Conservation (phyloP, 2,329 filamentous ascomycete species). For the Neonectria neomacrospora region DNA sequence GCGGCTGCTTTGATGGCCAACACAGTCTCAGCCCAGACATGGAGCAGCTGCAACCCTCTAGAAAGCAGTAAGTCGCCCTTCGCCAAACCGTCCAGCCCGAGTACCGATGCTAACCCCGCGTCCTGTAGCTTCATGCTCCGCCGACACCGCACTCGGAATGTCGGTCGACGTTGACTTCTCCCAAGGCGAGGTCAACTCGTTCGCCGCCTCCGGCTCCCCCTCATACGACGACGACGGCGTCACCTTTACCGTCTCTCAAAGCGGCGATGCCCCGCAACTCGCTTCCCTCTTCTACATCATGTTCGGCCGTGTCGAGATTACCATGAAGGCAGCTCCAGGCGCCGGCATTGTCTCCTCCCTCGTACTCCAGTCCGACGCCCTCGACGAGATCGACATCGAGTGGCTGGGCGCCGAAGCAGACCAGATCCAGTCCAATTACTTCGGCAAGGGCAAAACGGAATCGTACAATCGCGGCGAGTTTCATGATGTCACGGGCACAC, state of each 20-base stretch:
- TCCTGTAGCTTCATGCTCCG: conserved; percentile 68
- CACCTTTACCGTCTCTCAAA: conserved; percentile 79
- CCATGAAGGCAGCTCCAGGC: conserved; percentile 86
- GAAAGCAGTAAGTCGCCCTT: conserved; percentile 46
- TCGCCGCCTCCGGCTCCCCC: conserved; percentile 75
- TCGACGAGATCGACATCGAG: conserved; percentile 98
- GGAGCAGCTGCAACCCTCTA: conserved; percentile 54
- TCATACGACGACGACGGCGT: conserved; percentile 82
- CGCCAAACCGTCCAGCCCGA: background rate
- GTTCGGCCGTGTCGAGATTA: conserved; percentile 92
- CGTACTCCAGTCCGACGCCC: conserved; percentile 87
- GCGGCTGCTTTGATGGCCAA: conserved; percentile 40
- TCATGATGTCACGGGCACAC: conserved; percentile 75
- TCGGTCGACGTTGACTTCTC: conserved; percentile 88
- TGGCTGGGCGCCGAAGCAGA: conserved; percentile 84
- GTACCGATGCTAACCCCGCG: conserved; percentile 14
- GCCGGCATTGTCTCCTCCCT: conserved; percentile 93
- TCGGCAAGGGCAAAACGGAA: conserved; percentile 88
- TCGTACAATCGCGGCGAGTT: conserved; percentile 90
- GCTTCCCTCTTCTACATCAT: conserved; percentile 97
- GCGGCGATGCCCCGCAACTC: conserved; percentile 87
- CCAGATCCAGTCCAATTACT: conserved; percentile 97
- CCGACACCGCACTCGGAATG: conserved; percentile 84
- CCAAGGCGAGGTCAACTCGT: conserved; percentile 80
- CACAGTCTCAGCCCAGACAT: conserved; percentile 52